Evolutionary conservation across 2,329 filamentous ascomycete species (phyloP).

Genomic region (Salinomyces thailandicus): DNA sequence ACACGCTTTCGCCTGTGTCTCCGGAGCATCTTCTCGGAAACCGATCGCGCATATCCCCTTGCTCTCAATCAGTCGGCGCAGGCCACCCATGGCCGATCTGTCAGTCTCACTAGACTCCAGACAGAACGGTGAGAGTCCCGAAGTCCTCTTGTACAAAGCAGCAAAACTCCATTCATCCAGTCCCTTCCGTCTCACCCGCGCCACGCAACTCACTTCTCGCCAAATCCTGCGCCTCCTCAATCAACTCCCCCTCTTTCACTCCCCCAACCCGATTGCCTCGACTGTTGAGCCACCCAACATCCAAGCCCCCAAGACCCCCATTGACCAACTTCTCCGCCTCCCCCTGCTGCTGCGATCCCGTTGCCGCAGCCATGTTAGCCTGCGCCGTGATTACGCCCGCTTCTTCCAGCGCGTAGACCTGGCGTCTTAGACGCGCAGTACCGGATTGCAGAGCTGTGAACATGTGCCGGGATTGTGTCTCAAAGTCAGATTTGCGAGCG

Average conservation of each 20-base stretch:
- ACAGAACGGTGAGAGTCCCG: too few species aligned
- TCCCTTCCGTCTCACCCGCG: too few species aligned
- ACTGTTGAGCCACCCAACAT: conserved; percentile 84
- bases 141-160: too few species aligned
- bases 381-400: conserved; percentile 56
- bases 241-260: conserved; percentile 74
- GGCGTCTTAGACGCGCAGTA: conserved; percentile 62
- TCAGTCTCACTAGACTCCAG: too few species aligned
- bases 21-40: too few species aligned
- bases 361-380: conserved; percentile 12
- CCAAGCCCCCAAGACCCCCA: conserved; percentile 47
- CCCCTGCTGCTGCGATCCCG: conserved; percentile 19
- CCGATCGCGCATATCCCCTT: background rate
- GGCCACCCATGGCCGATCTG: too few species aligned
- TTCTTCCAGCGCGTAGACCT: conserved; percentile 73
- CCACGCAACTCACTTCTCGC: background rate
- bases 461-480: conserved; percentile 48
- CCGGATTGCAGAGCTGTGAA: conserved; percentile 63
- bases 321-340: conserved; percentile 29
- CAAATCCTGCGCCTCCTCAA: conserved; percentile 51
- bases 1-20: too few species aligned
- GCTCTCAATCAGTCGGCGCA: background rate
- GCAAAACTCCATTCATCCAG: too few species aligned
- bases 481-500: conserved; percentile 50
- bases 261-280: conserved; percentile 69